These are phyloP conservation scores for Saccharomycopsis capsularis DNA, from an alignment of 805 yeast species.

Conservation along the genomic window DNA sequence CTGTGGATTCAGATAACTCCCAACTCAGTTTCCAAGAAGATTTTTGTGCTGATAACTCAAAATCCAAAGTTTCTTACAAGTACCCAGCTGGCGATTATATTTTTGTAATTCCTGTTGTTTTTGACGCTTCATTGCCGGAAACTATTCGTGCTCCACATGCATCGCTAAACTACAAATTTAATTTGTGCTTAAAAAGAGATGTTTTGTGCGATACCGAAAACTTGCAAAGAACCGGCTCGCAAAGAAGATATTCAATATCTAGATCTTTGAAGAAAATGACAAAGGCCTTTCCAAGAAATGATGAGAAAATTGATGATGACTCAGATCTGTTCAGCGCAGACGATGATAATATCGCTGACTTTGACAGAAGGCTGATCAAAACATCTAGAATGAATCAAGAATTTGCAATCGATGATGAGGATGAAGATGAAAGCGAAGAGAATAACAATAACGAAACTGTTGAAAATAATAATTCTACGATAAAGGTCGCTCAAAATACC, in stretches of 20 bases:
- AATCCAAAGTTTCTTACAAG: not conserved
- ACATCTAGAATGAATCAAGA: not conserved
- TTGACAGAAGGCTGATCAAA: not conserved
- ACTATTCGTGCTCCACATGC: slow-evolving; percentile 48
- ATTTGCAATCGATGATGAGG: not conserved
- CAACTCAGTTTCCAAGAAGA: too few species aligned
- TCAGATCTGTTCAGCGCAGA: not conserved
- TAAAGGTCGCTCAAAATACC: not conserved
- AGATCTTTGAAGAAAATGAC: slow-evolving; percentile 18
- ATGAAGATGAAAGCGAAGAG: not conserved
- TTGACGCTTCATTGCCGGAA: slow-evolving; percentile 60
- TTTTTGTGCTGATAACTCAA: too few species aligned
- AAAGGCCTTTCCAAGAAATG: not conserved
- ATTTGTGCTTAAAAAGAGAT: slow-evolving; percentile 7
- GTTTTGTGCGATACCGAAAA: not conserved
- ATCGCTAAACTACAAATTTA: slow-evolving; percentile 35
- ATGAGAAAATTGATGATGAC: not conserved
- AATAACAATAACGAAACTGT: not conserved
- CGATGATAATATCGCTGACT: slow-evolving; percentile 1
- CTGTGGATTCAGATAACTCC: not conserved
- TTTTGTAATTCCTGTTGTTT: slow-evolving; percentile 54
- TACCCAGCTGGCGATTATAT: slow-evolving; percentile 58
- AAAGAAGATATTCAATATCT: slow-evolving; percentile 11
- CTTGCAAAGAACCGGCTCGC: not conserved
- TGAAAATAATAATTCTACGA: not conserved